Conservation (phyloP, 768 basidiomycete species). For the Artomyces pyxidatus region DNA sequence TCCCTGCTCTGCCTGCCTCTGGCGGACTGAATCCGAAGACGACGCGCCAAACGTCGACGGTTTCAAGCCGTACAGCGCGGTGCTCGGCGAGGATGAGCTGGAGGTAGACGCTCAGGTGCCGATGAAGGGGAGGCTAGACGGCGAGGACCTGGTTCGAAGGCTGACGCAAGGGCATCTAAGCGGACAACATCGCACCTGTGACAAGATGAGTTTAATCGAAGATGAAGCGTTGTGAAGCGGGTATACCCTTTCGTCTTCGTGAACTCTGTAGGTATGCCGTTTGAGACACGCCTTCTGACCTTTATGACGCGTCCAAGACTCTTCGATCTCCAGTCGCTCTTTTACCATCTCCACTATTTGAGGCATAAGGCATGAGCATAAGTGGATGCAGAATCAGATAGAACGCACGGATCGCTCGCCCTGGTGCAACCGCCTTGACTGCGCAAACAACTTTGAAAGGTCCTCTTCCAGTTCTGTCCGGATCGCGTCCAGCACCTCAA, state of each 20-base stretch:
- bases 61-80: constrained; percentile 58
- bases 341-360: constrained; percentile 77
- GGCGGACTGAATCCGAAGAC: constrained; percentile 45
- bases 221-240: background rate
- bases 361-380: too few relatives aligned
- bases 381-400: background rate
- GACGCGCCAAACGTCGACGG: constrained; percentile 57
- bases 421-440: constrained; percentile 85
- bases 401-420: constrained; percentile 81
- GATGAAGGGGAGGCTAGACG: constrained; percentile 39
- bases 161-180: constrained; percentile 43
- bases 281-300: constrained; percentile 24
- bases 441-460: too few relatives aligned
- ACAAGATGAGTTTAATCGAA: constrained; percentile 1
- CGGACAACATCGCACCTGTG: constrained; percentile 75
- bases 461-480: constrained; percentile 74
- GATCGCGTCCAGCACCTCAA: constrained; percentile 74
- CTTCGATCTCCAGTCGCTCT: constrained; percentile 73
- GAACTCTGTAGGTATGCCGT: constrained; percentile 48
- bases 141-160: constrained; percentile 61
- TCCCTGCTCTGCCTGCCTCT: constrained; percentile 29
- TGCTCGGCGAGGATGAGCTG: constrained; percentile 32
- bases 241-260: constrained; percentile 65
- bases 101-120: constrained; percentile 25
- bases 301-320: constrained; percentile 28